Conservation (phyloP, 2,329 filamentous ascomycete genomes). For the Emmonsiellopsis sp. region DNA sequence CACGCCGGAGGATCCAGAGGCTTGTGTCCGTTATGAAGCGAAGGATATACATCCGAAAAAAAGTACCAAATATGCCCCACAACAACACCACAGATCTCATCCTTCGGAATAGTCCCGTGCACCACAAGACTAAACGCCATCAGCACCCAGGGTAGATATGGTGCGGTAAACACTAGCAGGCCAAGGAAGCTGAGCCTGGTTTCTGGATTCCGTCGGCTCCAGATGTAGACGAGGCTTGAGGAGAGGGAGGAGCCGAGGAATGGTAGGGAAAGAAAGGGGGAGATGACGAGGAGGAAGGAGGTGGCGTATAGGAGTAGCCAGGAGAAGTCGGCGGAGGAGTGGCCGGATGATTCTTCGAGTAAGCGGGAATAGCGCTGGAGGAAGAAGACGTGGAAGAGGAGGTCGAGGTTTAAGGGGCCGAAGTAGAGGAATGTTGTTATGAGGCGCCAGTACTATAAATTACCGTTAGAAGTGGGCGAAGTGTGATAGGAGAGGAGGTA, state of each 20-base stretch:
- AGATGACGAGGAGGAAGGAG: constrained; percentile 67
- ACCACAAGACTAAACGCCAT: constrained; percentile 89
- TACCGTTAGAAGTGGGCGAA: neutral
- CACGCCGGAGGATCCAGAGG: constrained; percentile 83
- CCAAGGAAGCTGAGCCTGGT: constrained; percentile 84
- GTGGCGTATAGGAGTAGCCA: constrained; percentile 88
- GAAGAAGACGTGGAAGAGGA: constrained; percentile 97
- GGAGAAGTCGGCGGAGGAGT: constrained; percentile 85
- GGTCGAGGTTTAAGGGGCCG: constrained; percentile 83
- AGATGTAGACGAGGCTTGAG: constrained; percentile 93
- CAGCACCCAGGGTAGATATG: constrained; percentile 91
- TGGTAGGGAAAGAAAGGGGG: constrained; percentile 80
- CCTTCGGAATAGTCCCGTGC: constrained; percentile 81
- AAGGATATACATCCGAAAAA: constrained; percentile 92
- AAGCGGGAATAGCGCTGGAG: constrained; percentile 92
- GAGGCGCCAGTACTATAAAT: constrained; percentile 74
- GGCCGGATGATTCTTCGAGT: constrained; percentile 87
- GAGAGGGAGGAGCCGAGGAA: constrained; percentile 92
- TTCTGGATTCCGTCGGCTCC: constrained; percentile 90
- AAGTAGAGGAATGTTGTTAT: constrained; percentile 96
- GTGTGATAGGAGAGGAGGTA: neutral
- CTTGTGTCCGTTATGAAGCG: constrained; percentile 71
- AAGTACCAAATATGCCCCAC: constrained; percentile 98
- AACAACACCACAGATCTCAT: constrained; percentile 90
- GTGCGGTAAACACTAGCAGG: constrained; percentile 81